A percentile compares a stretch with the other conserved stretches of the same genome.
Conservation (phyloP, 2,329 filamentous ascomycete genomes). For the Furcasterigmium sp. region DNA sequence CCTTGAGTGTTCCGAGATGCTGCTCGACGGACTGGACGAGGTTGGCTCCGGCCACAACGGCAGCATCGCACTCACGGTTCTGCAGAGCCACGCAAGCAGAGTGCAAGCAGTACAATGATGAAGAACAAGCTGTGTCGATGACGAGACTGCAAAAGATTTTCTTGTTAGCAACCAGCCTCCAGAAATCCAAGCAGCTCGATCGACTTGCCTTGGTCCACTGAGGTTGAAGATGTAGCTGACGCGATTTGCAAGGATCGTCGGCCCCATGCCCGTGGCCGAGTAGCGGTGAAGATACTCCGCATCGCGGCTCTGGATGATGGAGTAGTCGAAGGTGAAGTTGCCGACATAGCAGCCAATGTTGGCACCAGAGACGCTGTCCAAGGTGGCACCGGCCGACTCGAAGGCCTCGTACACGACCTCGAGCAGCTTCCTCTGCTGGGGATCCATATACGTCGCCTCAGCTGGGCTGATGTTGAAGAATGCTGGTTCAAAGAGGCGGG, state of each 20-base stretch:
- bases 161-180: no score
- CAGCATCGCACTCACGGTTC: conserved; percentile 22
- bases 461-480: conserved; percentile 21
- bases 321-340: conserved; percentile 20
- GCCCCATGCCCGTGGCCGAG: conserved; percentile 25
- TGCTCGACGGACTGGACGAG: conserved; percentile 14
- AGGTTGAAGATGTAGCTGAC: conserved; percentile 36
- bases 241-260: conserved; percentile 30
- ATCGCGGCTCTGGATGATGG: conserved; percentile 18
- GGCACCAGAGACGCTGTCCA: conserved; percentile 5
- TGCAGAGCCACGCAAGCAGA: conserved; percentile 30
- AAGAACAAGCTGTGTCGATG: conserved; percentile 42
- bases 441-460: conserved; percentile 24
- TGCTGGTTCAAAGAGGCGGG: conserved; percentile 13
- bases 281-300: conserved; percentile 18
- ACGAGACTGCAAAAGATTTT: no score
- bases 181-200: no score
- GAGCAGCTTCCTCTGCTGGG: conserved; percentile 24
- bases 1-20: conserved; percentile 13
- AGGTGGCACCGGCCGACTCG: conserved; percentile 11
- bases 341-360: conserved; percentile 15
- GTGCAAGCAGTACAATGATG: conserved; percentile 35
- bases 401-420: conserved; percentile 28
- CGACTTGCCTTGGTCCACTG: no score
- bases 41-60: conserved; percentile 25